Conservation (phyloP, 306 rosid species). For the Lagenaria siceraria region DNA sequence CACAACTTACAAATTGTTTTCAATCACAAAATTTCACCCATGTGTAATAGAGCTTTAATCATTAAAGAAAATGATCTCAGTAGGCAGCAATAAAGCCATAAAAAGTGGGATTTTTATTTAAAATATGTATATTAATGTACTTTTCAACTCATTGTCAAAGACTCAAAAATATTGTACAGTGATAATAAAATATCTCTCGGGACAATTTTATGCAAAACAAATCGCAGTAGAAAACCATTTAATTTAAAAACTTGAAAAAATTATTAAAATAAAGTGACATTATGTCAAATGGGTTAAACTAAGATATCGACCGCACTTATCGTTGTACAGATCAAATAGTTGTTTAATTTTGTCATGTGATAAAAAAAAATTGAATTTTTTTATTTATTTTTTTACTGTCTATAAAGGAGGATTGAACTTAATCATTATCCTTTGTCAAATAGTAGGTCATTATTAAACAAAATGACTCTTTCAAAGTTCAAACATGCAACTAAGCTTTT, state of each 20-base stretch:
- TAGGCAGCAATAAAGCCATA: background rate
- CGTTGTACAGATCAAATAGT: too few relatives aligned
- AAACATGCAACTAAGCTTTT: background rate
- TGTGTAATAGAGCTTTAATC: background rate
- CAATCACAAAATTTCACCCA: background rate
- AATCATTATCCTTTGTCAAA: background rate
- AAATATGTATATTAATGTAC: background rate
- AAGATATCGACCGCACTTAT: too few relatives aligned
- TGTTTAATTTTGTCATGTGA: too few relatives aligned
- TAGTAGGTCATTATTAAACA: background rate
- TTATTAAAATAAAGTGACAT: background rate
- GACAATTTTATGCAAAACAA: background rate
- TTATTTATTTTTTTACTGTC: too few relatives aligned
- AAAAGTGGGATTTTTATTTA: background rate
- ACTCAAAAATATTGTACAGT: too few relatives aligned
- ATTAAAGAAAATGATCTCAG: background rate
- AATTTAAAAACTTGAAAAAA: background rate
- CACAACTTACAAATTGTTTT: background rate
- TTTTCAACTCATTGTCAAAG: background rate
- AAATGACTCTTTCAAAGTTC: background rate
- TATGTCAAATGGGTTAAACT: background rate
- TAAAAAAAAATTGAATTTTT: too few relatives aligned
- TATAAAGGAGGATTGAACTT: too few relatives aligned
- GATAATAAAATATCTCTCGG: too few relatives aligned
- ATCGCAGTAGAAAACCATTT: background rate